A percentile compares a stretch with the other conserved stretches of the same genome.
Evolutionary conservation across 108 stramenopile genomes (phyloP).

Genomic region (Conticribra weissflogii): DNA sequence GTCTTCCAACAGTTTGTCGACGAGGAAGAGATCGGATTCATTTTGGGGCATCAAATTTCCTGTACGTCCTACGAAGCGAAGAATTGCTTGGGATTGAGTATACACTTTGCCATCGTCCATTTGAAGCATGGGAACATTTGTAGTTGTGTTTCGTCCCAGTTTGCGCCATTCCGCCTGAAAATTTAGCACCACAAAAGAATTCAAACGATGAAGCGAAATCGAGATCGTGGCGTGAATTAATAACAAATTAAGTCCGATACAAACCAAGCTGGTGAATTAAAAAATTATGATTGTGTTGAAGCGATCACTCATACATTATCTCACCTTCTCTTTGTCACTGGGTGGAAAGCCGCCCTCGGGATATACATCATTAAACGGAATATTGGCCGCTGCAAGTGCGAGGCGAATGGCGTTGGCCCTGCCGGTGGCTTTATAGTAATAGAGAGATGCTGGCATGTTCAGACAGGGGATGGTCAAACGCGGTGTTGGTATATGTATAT

Average conservation of each 20-base stretch:
- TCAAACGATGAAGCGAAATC: no score
- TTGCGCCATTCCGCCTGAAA: slow-evolving; percentile 17
- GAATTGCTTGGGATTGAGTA: slow-evolving; percentile 41
- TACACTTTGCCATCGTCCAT: slow-evolving; percentile 33
- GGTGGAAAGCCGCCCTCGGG: slow-evolving; percentile 22
- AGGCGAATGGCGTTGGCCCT: slow-evolving; percentile 37
- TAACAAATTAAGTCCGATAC: no score
- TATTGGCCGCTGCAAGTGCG: slow-evolving; percentile 29
- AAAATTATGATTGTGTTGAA: no score
- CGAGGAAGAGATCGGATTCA: slow-evolving; percentile 20
- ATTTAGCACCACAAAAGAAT: no score
- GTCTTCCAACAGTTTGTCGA: slow-evolving; percentile 40
- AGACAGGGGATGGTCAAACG: no score
- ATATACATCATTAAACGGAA: slow-evolving; percentile 24
- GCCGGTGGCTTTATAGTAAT: slow-evolving; percentile 37
- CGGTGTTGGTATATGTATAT: no score
- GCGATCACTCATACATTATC: background rate
- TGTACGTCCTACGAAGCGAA: slow-evolving; percentile 37
- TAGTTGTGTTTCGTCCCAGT: slow-evolving; percentile 35
- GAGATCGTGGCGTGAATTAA: no score
- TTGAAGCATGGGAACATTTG: slow-evolving; percentile 34
- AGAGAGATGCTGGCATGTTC: slow-evolving; percentile 27
- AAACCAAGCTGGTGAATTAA: no score
- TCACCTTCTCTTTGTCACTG: slow-evolving; percentile 2
- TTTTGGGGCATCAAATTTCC: slow-evolving; percentile 25